A percentile compares a stretch with the other conserved stretches of the same genome.
Evolutionary conservation across 257 asterid genomes (phyloP).

Genomic region (Cynanchum wilfordii): DNA sequence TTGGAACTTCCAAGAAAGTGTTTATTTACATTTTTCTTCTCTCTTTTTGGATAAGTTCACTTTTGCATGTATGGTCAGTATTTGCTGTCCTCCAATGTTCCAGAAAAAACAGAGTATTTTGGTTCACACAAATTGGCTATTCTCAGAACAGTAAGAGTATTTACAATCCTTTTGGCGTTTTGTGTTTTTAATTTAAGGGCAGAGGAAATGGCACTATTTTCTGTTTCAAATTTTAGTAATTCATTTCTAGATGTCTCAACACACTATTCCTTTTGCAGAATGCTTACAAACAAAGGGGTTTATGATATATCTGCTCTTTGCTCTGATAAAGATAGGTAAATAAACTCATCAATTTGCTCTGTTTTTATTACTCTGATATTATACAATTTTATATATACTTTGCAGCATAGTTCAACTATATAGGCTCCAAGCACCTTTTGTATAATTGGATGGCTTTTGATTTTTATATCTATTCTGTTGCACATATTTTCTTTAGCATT

Average conservation of each 20-base stretch:
- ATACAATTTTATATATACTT: not conserved
- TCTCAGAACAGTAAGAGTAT: not conserved
- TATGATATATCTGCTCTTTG: slow-evolving; percentile 82
- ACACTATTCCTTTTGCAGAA: slow-evolving; percentile 43
- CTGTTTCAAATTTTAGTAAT: not conserved
- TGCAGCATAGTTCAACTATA: not conserved
- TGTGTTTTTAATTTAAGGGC: not conserved
- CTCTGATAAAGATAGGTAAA: slow-evolving; percentile 51
- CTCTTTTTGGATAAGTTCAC: not conserved
- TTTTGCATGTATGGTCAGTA: not conserved
- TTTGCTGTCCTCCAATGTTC: not conserved
- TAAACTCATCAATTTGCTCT: not conserved
- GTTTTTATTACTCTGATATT: not conserved
- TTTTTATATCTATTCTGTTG: not conserved
- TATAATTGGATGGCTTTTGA: not conserved
- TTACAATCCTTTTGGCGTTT: not conserved
- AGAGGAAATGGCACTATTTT: not conserved
- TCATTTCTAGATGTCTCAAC: slow-evolving; percentile 1
- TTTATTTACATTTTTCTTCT: not conserved
- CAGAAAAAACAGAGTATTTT: not conserved
- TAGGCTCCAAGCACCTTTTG: not conserved
- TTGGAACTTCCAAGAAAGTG: not conserved
- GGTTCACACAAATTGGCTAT: not conserved
- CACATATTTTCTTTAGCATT: not conserved
- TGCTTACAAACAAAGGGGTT: slow-evolving; percentile 55